phyloP scores from a whole-genome alignment of 495 filamentous ascomycete species.

The Podospora didyma region DNA sequence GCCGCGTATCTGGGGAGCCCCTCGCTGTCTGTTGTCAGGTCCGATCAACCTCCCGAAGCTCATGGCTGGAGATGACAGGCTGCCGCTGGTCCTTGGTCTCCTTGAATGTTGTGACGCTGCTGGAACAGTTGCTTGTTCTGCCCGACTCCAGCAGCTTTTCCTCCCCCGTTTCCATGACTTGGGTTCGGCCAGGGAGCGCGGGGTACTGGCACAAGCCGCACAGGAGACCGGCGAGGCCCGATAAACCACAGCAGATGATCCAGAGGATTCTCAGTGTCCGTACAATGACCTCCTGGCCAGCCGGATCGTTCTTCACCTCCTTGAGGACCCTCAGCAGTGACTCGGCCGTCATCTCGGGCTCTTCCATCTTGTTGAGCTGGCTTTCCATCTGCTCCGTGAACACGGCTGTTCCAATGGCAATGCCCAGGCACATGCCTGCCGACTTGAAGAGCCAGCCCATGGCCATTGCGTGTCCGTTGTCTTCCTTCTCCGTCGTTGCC shows the following conservation, averaged over 20 bases:
- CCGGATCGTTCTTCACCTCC: slow-evolving; percentile 13
- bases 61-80: background rate
- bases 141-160: background rate
- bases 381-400: slow-evolving; percentile 58
- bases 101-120: background rate
- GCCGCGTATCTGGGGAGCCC: too few species aligned
- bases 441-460: slow-evolving; percentile 57
- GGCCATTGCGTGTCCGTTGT: slow-evolving; percentile 54
- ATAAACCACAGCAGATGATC: slow-evolving; percentile 17
- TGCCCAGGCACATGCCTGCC: slow-evolving; percentile 48
- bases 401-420: slow-evolving; percentile 50
- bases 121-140: background rate
- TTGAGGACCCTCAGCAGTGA: slow-evolving; percentile 15
- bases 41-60: background rate
- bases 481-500: slow-evolving; percentile 35
- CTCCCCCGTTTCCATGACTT: background rate
- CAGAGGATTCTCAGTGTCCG: slow-evolving; percentile 20
- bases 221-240: slow-evolving; percentile 8
- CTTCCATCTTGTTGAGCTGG: slow-evolving; percentile 30
- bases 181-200: background rate
- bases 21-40: too few species aligned
- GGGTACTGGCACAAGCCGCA: slow-evolving; percentile 15
- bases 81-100: background rate
- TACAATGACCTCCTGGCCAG: slow-evolving; percentile 11
- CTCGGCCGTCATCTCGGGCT: slow-evolving; percentile 15